Evolutionary conservation across 441 rosid species (phyloP).

Genomic region (Macaranga tanarius): DNA sequence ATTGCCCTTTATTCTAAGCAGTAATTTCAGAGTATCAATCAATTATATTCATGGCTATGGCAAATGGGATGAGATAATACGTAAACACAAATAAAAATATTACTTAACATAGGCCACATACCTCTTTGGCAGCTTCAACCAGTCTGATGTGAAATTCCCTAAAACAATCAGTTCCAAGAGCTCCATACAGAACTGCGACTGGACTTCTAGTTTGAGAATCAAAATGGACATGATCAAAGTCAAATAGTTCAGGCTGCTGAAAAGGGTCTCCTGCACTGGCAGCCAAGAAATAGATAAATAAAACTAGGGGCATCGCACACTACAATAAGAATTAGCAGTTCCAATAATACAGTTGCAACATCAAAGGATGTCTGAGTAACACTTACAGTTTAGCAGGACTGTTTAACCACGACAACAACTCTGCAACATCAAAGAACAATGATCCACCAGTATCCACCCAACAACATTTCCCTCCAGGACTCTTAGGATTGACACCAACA

Average conservation of each 20-base stretch:
- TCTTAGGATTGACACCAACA: constrained; percentile 52
- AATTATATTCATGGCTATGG: not conserved
- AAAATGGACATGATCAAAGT: constrained; percentile 84
- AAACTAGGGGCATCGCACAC: constrained; percentile 22
- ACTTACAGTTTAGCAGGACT: constrained; percentile 53
- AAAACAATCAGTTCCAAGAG: constrained; percentile 91
- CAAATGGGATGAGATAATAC: not conserved
- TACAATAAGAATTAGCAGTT: constrained; percentile 2
- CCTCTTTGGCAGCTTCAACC: constrained; percentile 79
- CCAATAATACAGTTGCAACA: constrained; percentile 16
- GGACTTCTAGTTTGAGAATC: constrained; percentile 64
- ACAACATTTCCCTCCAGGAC: constrained; percentile 77
- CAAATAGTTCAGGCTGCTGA: constrained; percentile 90
- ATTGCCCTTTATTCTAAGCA: not conserved
- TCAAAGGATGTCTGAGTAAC: constrained; percentile 12
- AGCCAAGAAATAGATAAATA: constrained; percentile 25
- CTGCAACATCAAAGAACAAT: constrained; percentile 71
- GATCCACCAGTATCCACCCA: constrained; percentile 93
- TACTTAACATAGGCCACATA: constrained; percentile 21
- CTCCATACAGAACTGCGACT: constrained; percentile 84
- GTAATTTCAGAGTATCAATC: constrained; percentile 5
- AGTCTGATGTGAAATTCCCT: constrained; percentile 70
- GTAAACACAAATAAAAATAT: constrained; percentile 4
- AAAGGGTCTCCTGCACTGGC: constrained; percentile 58
- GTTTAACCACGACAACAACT: constrained; percentile 63